Evolutionary conservation across 345 rosid species (phyloP), one percentile per base, ranked within the genome.

Genomic region (Cardamine chenopodiifolia): DNA sequence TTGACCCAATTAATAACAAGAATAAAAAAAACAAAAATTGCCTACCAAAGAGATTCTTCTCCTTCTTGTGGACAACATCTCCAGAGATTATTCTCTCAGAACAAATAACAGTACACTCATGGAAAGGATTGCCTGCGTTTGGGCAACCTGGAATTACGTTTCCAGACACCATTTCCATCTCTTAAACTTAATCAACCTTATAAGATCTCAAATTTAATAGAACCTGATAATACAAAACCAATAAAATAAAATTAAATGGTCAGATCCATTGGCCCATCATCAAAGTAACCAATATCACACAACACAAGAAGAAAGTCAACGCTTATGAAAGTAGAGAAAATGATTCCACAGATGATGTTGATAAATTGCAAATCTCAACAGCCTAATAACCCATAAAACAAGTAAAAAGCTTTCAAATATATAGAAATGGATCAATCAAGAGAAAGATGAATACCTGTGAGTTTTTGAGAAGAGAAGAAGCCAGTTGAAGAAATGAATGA

Each of bases 101-200:
- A 70, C 80, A 77, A 17, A 48, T 20, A 45, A 17, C 7, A 57
- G 72, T 70, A 28, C 80, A 77, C 61, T 77, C 76, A 44, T 77
- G 80, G 48, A 44, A 77, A 35, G 80, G 80, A 71, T 77, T 77
- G 71, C 25, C 61, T 64, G 76, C 76, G 62, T 77, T 77, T 37
- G 80, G 17, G 37, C 80, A 77, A 28, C 61, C 76, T 55, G 18
- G 61, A 56, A 54, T 59, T 22, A 77, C 80, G 45, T 71, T 77
- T 29, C 66, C 71, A 63, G 71, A 68, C 58, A 52, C 53, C 11
- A 70, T 4, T 19, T 76, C 75, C 71, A 76, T 69, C 42, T 70
- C 66, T 23, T 26, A 66, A 11, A 32, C 56, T 56, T 34, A 2
- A 26, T 22, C 55, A 72, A 64, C 20, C 54, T 15, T 22, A 39